Base-by-base conservation (phyloP, 345 rosid species). In the Iberis pinnata region DNA sequence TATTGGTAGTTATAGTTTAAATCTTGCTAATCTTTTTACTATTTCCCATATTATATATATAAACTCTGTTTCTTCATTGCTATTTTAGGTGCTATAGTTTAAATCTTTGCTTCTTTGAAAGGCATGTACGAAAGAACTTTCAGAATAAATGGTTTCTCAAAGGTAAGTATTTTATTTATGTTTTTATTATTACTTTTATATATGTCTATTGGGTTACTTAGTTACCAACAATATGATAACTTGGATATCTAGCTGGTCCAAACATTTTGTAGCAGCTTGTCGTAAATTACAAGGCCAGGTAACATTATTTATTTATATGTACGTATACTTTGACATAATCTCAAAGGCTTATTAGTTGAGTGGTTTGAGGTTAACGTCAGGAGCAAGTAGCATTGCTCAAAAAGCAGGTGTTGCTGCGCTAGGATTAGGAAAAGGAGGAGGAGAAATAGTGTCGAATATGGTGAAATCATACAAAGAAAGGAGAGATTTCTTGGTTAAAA, bases 281-380 rank as follows among this genome's bases (percentile, higher is more conserved):
- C 83, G 80, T 64, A 93, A 93, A 71, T 70, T 93, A 60, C 99
- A 93, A 70, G 90, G 99, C 73, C 99, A 93, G 92, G 99, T 93
- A 75, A n/a, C n/a, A n/a, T 15, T 2, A 17, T 56, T 11, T 22
- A 35, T 49, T 41, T 42, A 20, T 49, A 20, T 11, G 5, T 8
- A n/a, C n/a, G 15, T 37, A 7, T 12, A 10, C 1, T 3, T 13
- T 14, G 1, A 0, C 17, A 35, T 18, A 25, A 43, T 36, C 3
- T 36, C 61, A 14, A 70, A 92, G 98, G 66, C 64, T 49, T n/a
- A n/a, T n/a, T n/a, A n/a, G n/a, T n/a, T n/a, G n/a, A n/a, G n/a
- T n/a, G n/a, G n/a, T n/a, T n/a, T n/a, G n/a, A n/a, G n/a, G n/a
- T n/a, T n/a, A n/a, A 81, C 84, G 68, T 88, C 97, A 26, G 97